Conservation (phyloP, 164 flowering plant genomes). For the Pachysandra terminalis region DNA sequence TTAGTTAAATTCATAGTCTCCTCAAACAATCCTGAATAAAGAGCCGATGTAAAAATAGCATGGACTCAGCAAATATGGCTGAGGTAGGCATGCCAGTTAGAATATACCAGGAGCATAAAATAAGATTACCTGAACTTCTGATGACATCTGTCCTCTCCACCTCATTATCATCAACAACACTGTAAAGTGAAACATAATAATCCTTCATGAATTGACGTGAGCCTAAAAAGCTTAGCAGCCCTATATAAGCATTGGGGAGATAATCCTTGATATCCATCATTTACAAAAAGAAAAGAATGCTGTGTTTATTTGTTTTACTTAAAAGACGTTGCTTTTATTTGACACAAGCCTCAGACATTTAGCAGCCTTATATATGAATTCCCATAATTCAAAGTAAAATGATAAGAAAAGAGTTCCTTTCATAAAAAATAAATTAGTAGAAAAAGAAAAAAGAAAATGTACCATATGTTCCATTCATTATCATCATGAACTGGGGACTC, state of each 20-base stretch:
- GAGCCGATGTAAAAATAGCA: not conserved
- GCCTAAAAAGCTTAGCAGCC: not conserved
- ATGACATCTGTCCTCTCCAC: conserved; percentile 20
- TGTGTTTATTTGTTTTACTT: no score
- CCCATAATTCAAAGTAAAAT: no score
- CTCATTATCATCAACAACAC: conserved; percentile 73
- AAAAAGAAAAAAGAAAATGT: not conserved
- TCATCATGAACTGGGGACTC: conserved; percentile 73
- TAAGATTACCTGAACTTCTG: conserved; percentile 55
- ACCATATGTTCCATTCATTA: conserved; percentile 98
- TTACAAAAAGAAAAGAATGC: not conserved
- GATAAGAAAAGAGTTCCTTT: no score
- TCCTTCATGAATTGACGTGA: not conserved
- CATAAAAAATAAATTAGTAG: no score
- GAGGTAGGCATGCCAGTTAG: not conserved
- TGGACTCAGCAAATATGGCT: not conserved
- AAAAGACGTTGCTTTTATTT: no score
- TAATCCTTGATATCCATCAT: no score
- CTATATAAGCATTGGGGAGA: not conserved
- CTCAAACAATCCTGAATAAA: not conserved
- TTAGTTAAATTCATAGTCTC: no score
- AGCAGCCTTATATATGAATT: not conserved
- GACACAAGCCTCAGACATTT: not conserved
- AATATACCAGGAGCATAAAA: not conserved
- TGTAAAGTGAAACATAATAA: conserved; percentile 26